phyloP scores from a whole-genome alignment of 345 rosid genomes.

The Kernera saxatilis region DNA sequence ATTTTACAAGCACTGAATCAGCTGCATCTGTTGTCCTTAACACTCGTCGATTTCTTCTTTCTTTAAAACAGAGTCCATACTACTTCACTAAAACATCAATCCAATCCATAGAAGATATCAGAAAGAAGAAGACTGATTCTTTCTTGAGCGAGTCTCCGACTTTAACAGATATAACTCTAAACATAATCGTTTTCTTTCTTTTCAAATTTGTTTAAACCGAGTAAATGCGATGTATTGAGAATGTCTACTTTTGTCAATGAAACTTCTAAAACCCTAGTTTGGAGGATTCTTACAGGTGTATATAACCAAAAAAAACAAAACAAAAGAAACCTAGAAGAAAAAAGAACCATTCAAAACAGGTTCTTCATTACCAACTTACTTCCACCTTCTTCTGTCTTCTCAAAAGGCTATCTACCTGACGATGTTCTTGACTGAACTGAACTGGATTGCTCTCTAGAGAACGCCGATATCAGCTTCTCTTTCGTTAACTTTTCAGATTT shows the following conservation, averaged over 20 bases:
- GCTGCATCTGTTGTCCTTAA: too few species aligned
- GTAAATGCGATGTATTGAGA: not conserved
- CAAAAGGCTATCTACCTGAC: constrained; percentile 32
- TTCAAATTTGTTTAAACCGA: not conserved
- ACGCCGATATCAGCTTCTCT: constrained; percentile 70
- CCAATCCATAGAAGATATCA: too few species aligned
- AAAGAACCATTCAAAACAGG: constrained; percentile 31
- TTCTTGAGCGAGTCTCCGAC: not conserved
- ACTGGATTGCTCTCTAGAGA: constrained; percentile 49
- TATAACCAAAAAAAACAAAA: not conserved
- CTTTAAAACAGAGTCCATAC: too few species aligned
- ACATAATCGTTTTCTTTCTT: not conserved
- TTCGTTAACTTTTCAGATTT: constrained; percentile 78
- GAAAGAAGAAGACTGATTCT: not conserved
- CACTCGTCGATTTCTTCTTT: too few species aligned
- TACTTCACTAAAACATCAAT: too few species aligned
- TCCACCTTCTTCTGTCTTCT: constrained; percentile 4
- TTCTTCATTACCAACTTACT: constrained; percentile 19
- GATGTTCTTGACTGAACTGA: constrained; percentile 56
- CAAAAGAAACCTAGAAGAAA: constrained; percentile 3
- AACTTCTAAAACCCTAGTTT: constrained; percentile 26
- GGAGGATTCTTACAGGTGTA: constrained; percentile 31
- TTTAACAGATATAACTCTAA: not conserved
- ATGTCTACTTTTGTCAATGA: constrained; percentile 15
- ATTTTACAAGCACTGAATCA: too few species aligned